Evolutionary conservation across 2,329 filamentous ascomycete species (phyloP).

Genomic region (Colletotrichum sp.): DNA sequence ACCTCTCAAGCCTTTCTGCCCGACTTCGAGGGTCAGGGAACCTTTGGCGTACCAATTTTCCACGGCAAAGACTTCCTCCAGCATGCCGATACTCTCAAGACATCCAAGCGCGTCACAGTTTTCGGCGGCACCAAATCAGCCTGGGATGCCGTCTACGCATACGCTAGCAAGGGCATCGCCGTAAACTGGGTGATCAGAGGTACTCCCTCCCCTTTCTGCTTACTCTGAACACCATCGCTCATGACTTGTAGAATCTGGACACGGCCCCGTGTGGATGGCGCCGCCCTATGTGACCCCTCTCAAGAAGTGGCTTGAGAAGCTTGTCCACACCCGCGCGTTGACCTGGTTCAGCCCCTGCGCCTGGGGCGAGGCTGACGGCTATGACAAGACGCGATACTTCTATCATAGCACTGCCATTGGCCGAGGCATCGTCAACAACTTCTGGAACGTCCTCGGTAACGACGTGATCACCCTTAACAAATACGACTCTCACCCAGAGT

Average conservation of each 20-base stretch:
- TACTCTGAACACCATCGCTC: not conserved
- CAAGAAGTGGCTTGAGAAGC: conserved; percentile 71
- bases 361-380: conserved; percentile 71
- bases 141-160: conserved; percentile 69
- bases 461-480: conserved; percentile 61
- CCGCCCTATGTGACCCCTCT: conserved; percentile 69
- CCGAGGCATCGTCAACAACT: conserved; percentile 57
- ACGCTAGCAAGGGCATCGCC: conserved; percentile 57
- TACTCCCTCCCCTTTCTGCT: conserved; percentile 25
- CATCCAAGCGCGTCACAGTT: conserved; percentile 54
- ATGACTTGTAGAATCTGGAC: conserved; percentile 43
- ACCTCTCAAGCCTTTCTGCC: conserved; percentile 57
- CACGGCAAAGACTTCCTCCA: conserved; percentile 53
- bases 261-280: conserved; percentile 64
- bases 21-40: conserved; percentile 48
- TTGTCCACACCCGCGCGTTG: conserved; percentile 69
- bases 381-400: conserved; percentile 55
- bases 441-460: conserved; percentile 62
- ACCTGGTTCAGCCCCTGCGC: conserved; percentile 79
- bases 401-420: conserved; percentile 64
- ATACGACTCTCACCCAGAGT: conserved; percentile 59
- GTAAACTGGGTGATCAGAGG: conserved; percentile 67
- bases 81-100: conserved; percentile 43
- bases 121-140: conserved; percentile 70
- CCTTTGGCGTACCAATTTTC: conserved; percentile 52